Evolutionary conservation across 768 basidiomycete genomes (phyloP).

Genomic region (Auricularia heimuer): DNA sequence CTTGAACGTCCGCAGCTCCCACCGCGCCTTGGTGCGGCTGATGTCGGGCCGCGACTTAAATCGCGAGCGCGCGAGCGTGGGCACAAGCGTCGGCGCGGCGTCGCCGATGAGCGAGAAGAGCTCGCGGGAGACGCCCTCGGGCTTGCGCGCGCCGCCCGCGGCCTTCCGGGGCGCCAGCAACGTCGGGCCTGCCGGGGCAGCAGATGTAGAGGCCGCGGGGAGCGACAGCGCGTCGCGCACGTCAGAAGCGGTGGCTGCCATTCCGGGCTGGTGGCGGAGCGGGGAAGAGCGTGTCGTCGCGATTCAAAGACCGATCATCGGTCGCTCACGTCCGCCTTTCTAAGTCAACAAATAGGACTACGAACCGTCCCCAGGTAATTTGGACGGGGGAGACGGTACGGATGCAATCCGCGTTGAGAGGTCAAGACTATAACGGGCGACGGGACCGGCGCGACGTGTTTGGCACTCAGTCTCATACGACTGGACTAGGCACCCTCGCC

Average conservation of each 20-base stretch:
- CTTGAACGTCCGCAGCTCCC: constrained; percentile 69
- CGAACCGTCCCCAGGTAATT: too few species aligned
- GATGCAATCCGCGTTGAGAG: too few species aligned
- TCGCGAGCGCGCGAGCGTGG: constrained; percentile 69
- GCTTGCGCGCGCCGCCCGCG: constrained; percentile 42
- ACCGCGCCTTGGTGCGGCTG: constrained; percentile 28
- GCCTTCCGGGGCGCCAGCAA: constrained; percentile 37
- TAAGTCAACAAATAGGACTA: too few species aligned
- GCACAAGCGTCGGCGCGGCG: constrained; percentile 74
- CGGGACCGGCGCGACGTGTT: too few species aligned
- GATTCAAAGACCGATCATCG: too few species aligned
- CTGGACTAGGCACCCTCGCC: too few species aligned
- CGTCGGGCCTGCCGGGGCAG: constrained; percentile 17
- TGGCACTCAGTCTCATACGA: too few species aligned
- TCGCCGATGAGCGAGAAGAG: constrained; percentile 93
- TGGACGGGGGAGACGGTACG: too few species aligned
- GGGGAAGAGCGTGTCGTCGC: too few species aligned
- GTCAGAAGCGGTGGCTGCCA: constrained; percentile 45
- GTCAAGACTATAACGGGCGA: too few species aligned
- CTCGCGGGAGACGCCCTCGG: constrained; percentile 87
- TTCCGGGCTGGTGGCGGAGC: neutral
- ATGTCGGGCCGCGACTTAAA: constrained; percentile 81
- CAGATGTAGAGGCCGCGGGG: constrained; percentile 21
- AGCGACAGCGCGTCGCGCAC: constrained; percentile 77
- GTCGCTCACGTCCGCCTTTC: too few species aligned